Evolutionary conservation across 2,329 filamentous ascomycete species (phyloP).

Genomic region (Xenoacremonium recifei): DNA sequence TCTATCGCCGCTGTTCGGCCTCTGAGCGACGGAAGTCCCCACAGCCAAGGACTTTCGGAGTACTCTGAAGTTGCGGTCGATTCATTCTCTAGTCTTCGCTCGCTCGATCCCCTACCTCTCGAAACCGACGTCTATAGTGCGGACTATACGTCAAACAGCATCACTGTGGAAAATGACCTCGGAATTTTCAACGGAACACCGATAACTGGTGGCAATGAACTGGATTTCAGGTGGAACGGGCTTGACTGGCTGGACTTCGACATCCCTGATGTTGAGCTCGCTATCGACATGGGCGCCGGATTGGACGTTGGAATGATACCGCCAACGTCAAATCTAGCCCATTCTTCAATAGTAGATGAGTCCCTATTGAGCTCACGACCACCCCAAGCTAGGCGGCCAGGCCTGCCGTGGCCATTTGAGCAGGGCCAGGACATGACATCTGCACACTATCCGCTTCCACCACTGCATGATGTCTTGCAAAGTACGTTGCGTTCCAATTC

Average conservation of each 20-base stretch:
- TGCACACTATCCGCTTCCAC: slow-evolving; percentile 14
- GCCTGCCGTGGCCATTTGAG: slow-evolving; percentile 19
- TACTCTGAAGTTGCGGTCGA: neutral
- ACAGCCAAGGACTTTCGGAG: too few relatives aligned
- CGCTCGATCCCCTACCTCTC: slow-evolving; percentile 5
- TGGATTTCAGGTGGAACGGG: slow-evolving; percentile 13
- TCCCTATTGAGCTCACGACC: too few relatives aligned
- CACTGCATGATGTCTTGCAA: slow-evolving; percentile 19
- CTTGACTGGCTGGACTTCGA: slow-evolving; percentile 24
- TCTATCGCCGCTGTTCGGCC: neutral
- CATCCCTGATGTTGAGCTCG: slow-evolving; percentile 9
- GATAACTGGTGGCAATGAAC: slow-evolving; percentile 2
- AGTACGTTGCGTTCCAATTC: slow-evolving; percentile 1
- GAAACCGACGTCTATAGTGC: slow-evolving; percentile 6
- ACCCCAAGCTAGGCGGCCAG: slow-evolving; percentile 1
- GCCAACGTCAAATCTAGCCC: neutral
- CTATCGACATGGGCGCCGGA: neutral
- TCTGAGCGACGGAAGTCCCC: neutral
- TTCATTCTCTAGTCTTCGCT: slow-evolving; percentile 1
- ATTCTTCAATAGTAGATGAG: too few relatives aligned
- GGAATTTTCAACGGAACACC: neutral
- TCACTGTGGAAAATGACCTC: neutral
- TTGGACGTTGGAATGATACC: neutral
- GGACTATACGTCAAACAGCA: slow-evolving; percentile 1
- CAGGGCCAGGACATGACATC: slow-evolving; percentile 12